These are phyloP conservation scores for Mucor mucedo DNA, from an alignment of 371 early-diverging fungal genomes.

Conservation along the genomic window DNA sequence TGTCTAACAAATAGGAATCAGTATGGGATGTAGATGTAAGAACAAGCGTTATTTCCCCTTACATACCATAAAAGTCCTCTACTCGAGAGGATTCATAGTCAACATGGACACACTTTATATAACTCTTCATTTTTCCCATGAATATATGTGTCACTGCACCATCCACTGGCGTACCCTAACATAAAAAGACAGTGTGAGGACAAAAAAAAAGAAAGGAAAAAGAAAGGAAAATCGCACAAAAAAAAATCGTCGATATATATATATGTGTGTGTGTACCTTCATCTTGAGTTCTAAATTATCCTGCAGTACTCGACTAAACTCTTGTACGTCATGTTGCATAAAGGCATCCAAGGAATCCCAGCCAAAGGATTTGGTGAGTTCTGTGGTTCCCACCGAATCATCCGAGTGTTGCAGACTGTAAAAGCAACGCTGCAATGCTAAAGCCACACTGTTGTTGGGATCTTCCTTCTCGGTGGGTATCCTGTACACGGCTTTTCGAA, in stretches of 20 bases:
- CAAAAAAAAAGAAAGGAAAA: neutral
- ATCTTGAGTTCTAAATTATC: constrained; percentile 94
- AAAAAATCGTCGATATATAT: no score
- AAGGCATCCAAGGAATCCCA: constrained; percentile 95
- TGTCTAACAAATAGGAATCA: constrained; percentile 52
- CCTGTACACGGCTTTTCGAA: constrained; percentile 87
- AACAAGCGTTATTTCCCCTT: neutral
- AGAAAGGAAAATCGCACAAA: neutral
- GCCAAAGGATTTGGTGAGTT: constrained; percentile 94
- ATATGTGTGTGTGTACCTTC: constrained; percentile 52
- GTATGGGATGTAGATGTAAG: neutral
- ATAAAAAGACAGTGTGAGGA: neutral
- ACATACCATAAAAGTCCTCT: constrained; percentile 60
- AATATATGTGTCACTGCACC: constrained; percentile 90
- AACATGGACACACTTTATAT: constrained; percentile 92
- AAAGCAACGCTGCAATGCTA: constrained; percentile 94
- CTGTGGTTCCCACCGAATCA: constrained; percentile 84
- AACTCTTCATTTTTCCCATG: constrained; percentile 94
- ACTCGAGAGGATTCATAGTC: constrained; percentile 89
- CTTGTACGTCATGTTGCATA: constrained; percentile 97
- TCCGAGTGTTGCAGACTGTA: constrained; percentile 80
- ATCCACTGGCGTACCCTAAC: constrained; percentile 77
- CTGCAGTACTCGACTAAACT: constrained; percentile 94
- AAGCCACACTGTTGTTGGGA: constrained; percentile 80
- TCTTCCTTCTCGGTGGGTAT: constrained; percentile 90